Evolutionary conservation across 2,329 filamentous ascomycete species (phyloP).

Genomic region (Aspergillus flavus): DNA sequence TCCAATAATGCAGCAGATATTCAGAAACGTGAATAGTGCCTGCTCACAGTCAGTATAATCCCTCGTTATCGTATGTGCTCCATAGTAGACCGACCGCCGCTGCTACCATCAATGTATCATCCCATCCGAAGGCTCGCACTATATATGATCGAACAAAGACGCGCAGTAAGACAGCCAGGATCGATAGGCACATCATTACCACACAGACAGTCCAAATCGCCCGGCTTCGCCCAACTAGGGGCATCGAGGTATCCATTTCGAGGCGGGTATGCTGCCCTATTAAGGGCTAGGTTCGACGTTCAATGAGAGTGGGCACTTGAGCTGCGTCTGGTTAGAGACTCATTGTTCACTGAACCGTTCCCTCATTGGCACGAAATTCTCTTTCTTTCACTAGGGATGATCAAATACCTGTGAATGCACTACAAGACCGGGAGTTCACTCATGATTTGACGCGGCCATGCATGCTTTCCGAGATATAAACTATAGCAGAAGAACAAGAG

Average conservation of each 20-base stretch:
- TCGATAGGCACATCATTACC: conserved; percentile 23
- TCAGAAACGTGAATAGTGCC: not conserved
- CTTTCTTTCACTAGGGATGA: not conserved
- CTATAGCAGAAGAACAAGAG: not conserved
- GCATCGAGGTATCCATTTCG: conserved; percentile 17
- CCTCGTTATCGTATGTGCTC: not conserved
- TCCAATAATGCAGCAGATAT: not conserved
- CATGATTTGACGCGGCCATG: not conserved
- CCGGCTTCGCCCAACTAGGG: conserved; percentile 21
- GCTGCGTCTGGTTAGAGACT: not conserved
- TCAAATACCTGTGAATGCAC: not conserved
- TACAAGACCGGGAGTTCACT: not conserved
- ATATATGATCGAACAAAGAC: conserved; percentile 26
- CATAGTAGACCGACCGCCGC: conserved; percentile 19
- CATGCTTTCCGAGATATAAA: not conserved
- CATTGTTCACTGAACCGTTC: not conserved
- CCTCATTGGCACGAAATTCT: not conserved
- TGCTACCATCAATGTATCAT: conserved; percentile 27
- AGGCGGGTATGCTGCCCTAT: not conserved
- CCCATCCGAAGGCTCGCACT: conserved; percentile 27
- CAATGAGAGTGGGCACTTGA: not conserved
- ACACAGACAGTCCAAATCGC: conserved; percentile 22
- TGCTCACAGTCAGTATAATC: not conserved
- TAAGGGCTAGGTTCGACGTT: not conserved
- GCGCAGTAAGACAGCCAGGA: conserved; percentile 22